Conservation (phyloP, 208 protist genomes). For the Wallacemonas rigidus region DNA sequence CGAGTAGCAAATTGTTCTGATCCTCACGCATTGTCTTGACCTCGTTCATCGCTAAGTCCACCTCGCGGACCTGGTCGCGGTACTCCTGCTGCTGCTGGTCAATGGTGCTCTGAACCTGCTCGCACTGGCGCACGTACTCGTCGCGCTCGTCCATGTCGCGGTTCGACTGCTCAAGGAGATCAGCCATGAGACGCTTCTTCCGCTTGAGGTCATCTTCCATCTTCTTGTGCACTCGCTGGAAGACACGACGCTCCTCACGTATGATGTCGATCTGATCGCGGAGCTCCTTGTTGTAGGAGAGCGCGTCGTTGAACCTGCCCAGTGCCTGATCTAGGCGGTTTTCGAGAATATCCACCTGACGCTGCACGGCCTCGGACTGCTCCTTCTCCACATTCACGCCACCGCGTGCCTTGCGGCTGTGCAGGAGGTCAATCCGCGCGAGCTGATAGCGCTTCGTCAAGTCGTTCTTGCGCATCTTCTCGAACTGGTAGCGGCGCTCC, state of each 20-base stretch:
- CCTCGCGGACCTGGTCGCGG: slow-evolving; percentile 61
- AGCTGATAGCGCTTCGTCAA: slow-evolving; percentile 85
- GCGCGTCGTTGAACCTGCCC: slow-evolving; percentile 96
- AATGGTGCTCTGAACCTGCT: slow-evolving; percentile 73
- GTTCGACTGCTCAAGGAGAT: slow-evolving; percentile 95
- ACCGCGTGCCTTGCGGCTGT: slow-evolving; percentile 84
- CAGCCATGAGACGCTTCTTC: slow-evolving; percentile 94
- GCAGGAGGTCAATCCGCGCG: slow-evolving; percentile 82
- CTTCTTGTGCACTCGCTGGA: slow-evolving; percentile 96
- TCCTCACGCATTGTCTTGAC: slow-evolving; percentile 89
- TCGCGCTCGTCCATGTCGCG: slow-evolving; percentile 95
- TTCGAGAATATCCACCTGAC: slow-evolving; percentile 95
- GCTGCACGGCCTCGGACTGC: slow-evolving; percentile 85
- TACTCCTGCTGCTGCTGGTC: slow-evolving; percentile 85
- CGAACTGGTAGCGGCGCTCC: slow-evolving; percentile 90
- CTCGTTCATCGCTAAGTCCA: slow-evolving; percentile 86
- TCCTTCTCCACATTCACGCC: slow-evolving; percentile 93
- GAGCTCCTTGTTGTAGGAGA: slow-evolving; percentile 95
- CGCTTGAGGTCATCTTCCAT: slow-evolving; percentile 93
- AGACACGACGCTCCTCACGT: slow-evolving; percentile 95
- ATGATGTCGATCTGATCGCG: slow-evolving; percentile 96
- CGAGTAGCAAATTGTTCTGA: slow-evolving; percentile 81
- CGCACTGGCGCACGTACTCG: slow-evolving; percentile 81
- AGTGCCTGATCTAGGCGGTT: slow-evolving; percentile 95
- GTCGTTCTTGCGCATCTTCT: slow-evolving; percentile 93